Evolutionary conservation across 305 asterid genomes (phyloP).

Genomic region (Solanum hybrid): DNA sequence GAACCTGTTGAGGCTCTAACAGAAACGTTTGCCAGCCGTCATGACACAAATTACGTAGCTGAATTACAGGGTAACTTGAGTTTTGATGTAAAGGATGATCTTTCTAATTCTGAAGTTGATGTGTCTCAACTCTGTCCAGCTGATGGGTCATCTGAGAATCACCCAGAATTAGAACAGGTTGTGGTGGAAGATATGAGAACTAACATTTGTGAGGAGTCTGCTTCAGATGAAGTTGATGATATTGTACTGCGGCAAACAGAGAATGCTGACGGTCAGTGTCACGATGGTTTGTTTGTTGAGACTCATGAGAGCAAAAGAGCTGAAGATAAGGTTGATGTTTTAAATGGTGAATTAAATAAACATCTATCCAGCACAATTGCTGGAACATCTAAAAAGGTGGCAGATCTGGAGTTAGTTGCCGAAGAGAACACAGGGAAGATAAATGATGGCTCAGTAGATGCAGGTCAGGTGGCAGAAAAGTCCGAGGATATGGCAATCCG

Average conservation of each 20-base stretch:
- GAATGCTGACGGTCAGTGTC: neutral
- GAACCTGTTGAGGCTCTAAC: neutral
- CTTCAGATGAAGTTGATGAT: neutral
- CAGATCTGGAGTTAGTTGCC: slow-evolving; percentile 2
- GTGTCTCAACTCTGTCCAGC: neutral
- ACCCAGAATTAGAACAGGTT: slow-evolving; percentile 5
- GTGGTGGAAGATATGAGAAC: neutral
- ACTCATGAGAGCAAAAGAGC: slow-evolving; percentile 5
- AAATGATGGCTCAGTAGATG: neutral
- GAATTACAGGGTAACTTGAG: neutral
- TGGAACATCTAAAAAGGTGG: slow-evolving; percentile 1
- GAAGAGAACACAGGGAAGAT: neutral
- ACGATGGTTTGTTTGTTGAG: slow-evolving; percentile 2
- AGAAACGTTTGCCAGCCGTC: neutral
- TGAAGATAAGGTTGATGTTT: slow-evolving; percentile 3
- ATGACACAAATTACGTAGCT: neutral
- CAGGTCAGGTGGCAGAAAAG: slow-evolving; percentile 6
- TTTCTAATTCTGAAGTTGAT: neutral
- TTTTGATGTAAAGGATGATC: neutral
- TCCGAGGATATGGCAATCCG: neutral
- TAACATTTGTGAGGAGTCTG: neutral
- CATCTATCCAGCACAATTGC: neutral
- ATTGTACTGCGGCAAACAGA: neutral
- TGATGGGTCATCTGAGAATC: slow-evolving; percentile 4
- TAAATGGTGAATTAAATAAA: neutral